Evolutionary conservation across 345 rosid species (phyloP), one percentile per base, ranked within the genome.

Genomic region (Hypericum androsaemum): DNA sequence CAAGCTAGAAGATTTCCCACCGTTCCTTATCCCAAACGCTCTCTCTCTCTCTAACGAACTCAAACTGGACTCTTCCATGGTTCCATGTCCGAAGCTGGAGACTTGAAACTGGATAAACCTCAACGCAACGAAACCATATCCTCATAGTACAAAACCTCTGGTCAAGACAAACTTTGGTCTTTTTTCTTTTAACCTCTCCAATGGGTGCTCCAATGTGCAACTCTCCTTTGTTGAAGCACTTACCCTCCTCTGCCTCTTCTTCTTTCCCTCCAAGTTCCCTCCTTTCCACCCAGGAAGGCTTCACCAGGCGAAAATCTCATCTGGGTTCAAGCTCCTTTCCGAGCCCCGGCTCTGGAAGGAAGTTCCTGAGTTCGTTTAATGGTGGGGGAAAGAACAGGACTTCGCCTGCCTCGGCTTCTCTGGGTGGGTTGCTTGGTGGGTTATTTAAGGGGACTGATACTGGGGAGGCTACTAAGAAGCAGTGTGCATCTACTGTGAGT

Each of bases 381-480:
- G 61, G 76, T n/a, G 53, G 62, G 57, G 12, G 77, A 16, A 58
- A 65, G 54, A 64, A 41, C 53, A 62, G 61, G 48, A 72, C 60
- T 47, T 58, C 63, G 62, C 50, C 59, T 36, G 77, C 70, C 43
- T 54, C 52, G 64, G 95, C 98, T 68, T 84, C 96, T 0, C 47
- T 90, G 39, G 85, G 95, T 38, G 94, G 96, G 50, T 68, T 89
- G 48, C 72, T 89, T 7, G 83, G 90, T 39, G 96, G 90, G 41
- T 78, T 89, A 58, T 90, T 90, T 65, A 87, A 82, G 47, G 89
- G 92, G 39, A 63, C 80, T 52, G 96, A 90, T 66, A 84, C 74
- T 8, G 95, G 96, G 43, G 98, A 90, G 64, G 74, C 95, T 22
- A 87, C 96, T 0, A 73, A 95, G 68, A 79, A 87, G 72, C 88